Evolutionary conservation across 192 early-diverging fungal genomes (phyloP), one percentile per base, ranked within the genome.

Genomic region (Coemansia sp.): DNA sequence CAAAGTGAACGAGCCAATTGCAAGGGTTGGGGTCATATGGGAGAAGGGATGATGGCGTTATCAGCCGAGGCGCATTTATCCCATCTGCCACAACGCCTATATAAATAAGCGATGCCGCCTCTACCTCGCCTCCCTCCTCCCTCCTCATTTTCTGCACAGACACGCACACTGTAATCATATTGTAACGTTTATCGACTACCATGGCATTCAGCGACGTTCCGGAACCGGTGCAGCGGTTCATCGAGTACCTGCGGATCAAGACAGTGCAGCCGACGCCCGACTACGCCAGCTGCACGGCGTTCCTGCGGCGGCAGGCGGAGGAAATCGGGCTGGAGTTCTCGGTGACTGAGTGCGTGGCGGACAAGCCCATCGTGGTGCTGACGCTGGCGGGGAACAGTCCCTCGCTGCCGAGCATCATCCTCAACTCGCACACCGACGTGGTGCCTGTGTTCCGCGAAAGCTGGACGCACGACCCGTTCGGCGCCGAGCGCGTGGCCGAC

Each of bases 391-490:
- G 92, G 11, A 68, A 54, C 2, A 66, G 86, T 27, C 84, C 87
- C 8, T 42, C 30, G 2, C 64, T 85, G 51, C 79, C 83, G 46
- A 68, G 83, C 37, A 60, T 95, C 17, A 67, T 92, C 34, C 86
- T 93, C 59, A 93, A 93, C 84, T 87, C 86, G 48, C 93, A 95
- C 77, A 89, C 86, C 9, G 93, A 95, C 67, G 93, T 95, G 0
- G 93, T 95, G 23, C 93, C 93, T n/a, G 90, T 92, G 56, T 89
- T 86, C 53, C 74, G 67, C 17, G 86, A 87, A 40, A 73, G 78
- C 66, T 95, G 93, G 93, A 85, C 73, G 9, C 72, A 85, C 46
- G 82, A 84, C 50, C 89, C 93, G 7, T 93, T 95, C 67, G 86
- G 80, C 7, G 93, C 89, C 10, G 66, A 59, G 34, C 70, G 75